Conservation (phyloP, 805 yeast genomes). For the Vanderwaltozyma yarrowii region DNA sequence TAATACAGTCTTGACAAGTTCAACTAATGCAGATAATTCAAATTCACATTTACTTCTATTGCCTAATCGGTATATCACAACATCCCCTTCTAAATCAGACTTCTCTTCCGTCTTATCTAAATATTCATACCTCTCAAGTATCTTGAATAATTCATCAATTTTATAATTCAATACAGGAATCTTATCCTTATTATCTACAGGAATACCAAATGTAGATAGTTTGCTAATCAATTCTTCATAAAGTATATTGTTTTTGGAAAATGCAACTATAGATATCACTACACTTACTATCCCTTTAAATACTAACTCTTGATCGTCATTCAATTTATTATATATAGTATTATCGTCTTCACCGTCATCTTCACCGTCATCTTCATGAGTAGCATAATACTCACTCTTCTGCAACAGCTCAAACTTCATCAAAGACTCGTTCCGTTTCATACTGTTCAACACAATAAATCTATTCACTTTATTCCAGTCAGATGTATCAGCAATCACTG, state of each 20-base stretch:
- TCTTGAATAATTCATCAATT: conserved; percentile 16
- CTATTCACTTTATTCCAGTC: conserved; percentile 11
- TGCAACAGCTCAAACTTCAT: conserved; percentile 10
- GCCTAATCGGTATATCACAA: conserved; percentile 18
- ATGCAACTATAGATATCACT: conserved; percentile 13
- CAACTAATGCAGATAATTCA: conserved; percentile 12
- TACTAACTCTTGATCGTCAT: conserved; percentile 14
- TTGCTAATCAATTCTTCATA: conserved; percentile 16
- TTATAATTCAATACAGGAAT: conserved; percentile 19
- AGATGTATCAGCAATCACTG: background rate
- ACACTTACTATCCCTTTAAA: conserved; percentile 18
- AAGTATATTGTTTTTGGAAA: conserved; percentile 22
- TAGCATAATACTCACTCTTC: conserved; percentile 10
- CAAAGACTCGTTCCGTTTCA: conserved; percentile 16
- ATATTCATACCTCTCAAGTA: conserved; percentile 18
- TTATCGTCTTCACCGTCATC: conserved; percentile 16
- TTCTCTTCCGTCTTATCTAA: conserved; percentile 15
- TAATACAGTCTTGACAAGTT: conserved; percentile 14
- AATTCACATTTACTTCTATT: conserved; percentile 23
- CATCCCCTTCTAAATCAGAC: conserved; percentile 16
- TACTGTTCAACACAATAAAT: conserved; percentile 18
- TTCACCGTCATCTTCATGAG: conserved; percentile 7
- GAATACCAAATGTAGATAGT: conserved; percentile 20
- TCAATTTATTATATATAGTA: conserved; percentile 5
- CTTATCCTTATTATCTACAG: conserved; percentile 14